phyloP scores from a whole-genome alignment of 768 basidiomycete genomes.

The Inosperma sp. region DNA sequence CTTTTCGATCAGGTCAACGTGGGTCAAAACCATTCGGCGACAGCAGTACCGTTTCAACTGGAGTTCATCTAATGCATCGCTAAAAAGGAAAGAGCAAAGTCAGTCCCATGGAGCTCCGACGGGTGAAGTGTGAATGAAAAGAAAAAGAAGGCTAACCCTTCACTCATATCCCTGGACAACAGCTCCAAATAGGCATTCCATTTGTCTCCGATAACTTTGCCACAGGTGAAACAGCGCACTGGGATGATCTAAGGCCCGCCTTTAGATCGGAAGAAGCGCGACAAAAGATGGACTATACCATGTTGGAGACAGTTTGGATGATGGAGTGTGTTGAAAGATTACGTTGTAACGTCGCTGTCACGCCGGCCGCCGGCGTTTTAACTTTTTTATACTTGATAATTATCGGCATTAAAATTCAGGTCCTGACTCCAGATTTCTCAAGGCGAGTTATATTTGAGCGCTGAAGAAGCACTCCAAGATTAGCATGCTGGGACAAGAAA shows the following conservation, averaged over 20 bases:
- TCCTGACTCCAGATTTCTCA: no score
- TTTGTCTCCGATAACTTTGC: constrained; percentile 95
- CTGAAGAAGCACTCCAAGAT: no score
- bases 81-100: constrained; percentile 26
- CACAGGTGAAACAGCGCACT: constrained; percentile 93
- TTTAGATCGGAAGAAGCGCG: not conserved
- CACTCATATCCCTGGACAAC: constrained; percentile 73
- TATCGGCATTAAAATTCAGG: no score
- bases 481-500: no score
- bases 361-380: no score
- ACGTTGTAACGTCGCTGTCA: no score
- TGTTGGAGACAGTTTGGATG: no score
- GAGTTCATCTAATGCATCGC: constrained; percentile 85
- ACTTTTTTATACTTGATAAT: no score
- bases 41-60: constrained; percentile 95
- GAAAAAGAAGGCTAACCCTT: constrained; percentile 61
- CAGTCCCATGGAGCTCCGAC: not conserved
- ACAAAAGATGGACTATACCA: not conserved
- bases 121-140: not conserved
- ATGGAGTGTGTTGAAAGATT: no score
- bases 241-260: constrained; percentile 78
- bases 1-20: constrained; percentile 97
- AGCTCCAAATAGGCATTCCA: constrained; percentile 87
- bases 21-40: constrained; percentile 93
- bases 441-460: no score